Base-by-base conservation (phyloP, 2,329 filamentous ascomycete genomes). In the Exserohilum rostratum region DNA sequence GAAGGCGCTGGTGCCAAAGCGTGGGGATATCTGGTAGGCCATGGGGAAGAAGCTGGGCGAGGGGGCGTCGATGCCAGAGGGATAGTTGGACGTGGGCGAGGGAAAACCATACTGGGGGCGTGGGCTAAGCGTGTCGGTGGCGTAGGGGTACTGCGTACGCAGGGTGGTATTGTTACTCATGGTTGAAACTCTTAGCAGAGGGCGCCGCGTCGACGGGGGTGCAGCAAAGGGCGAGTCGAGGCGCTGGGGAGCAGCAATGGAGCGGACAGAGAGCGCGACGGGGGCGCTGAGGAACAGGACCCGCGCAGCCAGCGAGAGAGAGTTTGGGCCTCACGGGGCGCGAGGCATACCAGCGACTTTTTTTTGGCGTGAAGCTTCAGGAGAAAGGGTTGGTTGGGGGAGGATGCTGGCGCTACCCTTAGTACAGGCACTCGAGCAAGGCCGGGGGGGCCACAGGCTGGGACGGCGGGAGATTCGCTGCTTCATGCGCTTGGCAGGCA, bases 31-130 rank as follows among this genome's bases (percentile, higher is more conserved):
- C 48, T 71, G 69, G 67, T 72, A 73, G 55, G 70, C 69, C 68
- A 73, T 72, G 49, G 70, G 68, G 53, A 64, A 70, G 67, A 74
- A 74, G 55, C 66, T 65, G 29, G 72, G 70, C 29, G 72, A 73
- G 25, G 66, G 52, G 12, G 62, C 66, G 43, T 67, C 65, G 5
- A 73, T 49, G 42, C 71, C 70, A 9, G 71, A 74, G 20, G 69
- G 69, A 52, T 75, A 75, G 64, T 73, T 74, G 6, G 72, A 73
- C 42, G 69, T 72, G 13, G 73, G 73, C 43, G 73, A 75, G 10
- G 73, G 72, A 40, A 71, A 75, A 61, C 73, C 72, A 54, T 73
- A 75, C 38, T 57, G 37, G 42, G 67, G 60, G 43, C 69, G 71
- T 5, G 70, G 70, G 33, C 70, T 73, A 44, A 74, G 65, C 45